These are phyloP conservation scores for Talaromyces sp. DNA, from an alignment of 2,329 filamentous ascomycete species.

Conservation along the genomic window DNA sequence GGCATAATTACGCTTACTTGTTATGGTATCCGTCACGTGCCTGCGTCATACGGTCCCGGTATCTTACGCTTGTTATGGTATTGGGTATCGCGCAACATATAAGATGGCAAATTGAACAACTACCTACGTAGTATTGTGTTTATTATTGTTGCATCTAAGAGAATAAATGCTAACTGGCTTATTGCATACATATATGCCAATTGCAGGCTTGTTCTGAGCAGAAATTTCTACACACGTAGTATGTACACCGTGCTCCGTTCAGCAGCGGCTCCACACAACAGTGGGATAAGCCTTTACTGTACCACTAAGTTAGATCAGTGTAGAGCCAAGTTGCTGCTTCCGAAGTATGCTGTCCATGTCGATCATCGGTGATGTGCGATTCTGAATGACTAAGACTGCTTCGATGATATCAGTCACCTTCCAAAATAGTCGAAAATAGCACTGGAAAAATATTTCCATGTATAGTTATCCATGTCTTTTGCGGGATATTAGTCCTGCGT, in stretches of 20 bases:
- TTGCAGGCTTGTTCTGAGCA: not conserved
- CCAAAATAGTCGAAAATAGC: not conserved
- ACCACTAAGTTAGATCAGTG: not conserved
- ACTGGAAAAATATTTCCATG: not conserved
- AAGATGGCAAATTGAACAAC: not conserved
- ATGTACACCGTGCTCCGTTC: not conserved
- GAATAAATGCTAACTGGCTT: not conserved
- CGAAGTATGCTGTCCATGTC: not conserved
- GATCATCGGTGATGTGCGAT: slow-evolving; percentile 8
- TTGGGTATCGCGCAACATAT: not conserved
- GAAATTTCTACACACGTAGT: slow-evolving; percentile 4
- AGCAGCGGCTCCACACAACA: not conserved
- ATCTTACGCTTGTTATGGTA: not conserved
- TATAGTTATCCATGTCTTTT: not conserved
- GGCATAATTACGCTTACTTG: not conserved
- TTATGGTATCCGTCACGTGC: slow-evolving; percentile 30
- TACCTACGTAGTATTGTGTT: not conserved
- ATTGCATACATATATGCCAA: not conserved
- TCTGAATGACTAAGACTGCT: not conserved
- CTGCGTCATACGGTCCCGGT: slow-evolving; percentile 28
- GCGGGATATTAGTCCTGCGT: not conserved
- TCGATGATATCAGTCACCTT: not conserved
- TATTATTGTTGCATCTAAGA: not conserved
- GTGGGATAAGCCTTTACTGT: not conserved
- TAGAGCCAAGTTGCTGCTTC: slow-evolving; percentile 5